Evolutionary conservation across 768 basidiomycete genomes (phyloP).

Genomic region (Hortiboletus campestris): DNA sequence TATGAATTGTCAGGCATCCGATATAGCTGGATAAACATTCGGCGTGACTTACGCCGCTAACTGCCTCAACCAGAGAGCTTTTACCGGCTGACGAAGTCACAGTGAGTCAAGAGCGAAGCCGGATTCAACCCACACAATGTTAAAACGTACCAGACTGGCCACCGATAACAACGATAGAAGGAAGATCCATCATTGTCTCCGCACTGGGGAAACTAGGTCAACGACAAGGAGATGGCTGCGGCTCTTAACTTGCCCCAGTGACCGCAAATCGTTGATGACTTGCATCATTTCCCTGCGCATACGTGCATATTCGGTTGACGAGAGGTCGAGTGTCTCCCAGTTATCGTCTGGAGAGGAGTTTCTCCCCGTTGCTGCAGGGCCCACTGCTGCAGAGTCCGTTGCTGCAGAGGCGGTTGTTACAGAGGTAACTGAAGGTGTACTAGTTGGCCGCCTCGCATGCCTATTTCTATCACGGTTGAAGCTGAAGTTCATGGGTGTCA

Average conservation of each 20-base stretch:
- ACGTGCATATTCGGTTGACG: conserved; percentile 39
- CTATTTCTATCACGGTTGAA: neutral
- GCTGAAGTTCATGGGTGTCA: neutral
- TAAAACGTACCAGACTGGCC: conserved; percentile 48
- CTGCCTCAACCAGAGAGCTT: conserved; percentile 58
- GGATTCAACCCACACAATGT: neutral
- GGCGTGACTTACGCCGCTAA: conserved; percentile 44
- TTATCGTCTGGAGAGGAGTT: conserved; percentile 13
- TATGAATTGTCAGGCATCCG: neutral
- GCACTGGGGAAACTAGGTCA: conserved; percentile 32
- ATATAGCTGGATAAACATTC: neutral
- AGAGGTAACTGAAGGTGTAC: conserved; percentile 1
- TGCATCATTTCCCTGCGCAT: conserved; percentile 40
- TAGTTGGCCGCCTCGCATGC: neutral
- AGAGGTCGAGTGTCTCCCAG: conserved; percentile 20
- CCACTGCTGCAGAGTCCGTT: too few species aligned
- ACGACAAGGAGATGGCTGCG: neutral
- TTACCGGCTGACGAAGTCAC: conserved; percentile 45
- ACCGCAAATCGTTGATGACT: conserved; percentile 37
- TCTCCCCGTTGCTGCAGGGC: neutral
- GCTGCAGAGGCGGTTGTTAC: neutral
- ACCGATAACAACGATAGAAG: conserved; percentile 56
- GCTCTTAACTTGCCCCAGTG: conserved; percentile 36
- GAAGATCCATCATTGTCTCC: conserved; percentile 40
- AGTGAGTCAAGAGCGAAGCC: neutral